Percentiles rank a stretch among this genome's conserved stretches.
Evolutionary conservation across 1,284 basidiomycete genomes (phyloP).

Genomic region (Sporisorium graminicola): DNA sequence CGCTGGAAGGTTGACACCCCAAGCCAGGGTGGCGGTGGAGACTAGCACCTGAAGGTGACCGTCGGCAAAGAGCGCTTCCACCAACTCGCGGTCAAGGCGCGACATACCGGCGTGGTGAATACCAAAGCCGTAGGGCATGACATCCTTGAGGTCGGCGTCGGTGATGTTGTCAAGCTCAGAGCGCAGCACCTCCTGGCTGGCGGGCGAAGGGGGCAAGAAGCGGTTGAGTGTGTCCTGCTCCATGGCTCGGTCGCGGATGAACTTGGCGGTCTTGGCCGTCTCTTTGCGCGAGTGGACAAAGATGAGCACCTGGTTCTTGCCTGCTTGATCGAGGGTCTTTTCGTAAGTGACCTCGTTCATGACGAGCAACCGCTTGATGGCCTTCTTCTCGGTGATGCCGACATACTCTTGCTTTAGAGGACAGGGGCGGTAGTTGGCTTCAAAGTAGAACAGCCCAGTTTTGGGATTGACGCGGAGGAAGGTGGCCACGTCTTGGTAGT

Average conservation of each 20-base stretch:
- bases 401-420: constrained; percentile 96
- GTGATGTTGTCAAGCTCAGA: constrained; percentile 85
- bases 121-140: constrained; percentile 95
- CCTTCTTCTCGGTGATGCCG: constrained; percentile 98
- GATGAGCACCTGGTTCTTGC: constrained; percentile 75
- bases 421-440: constrained; percentile 89
- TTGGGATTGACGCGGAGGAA: constrained; percentile 95
- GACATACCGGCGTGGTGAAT: constrained; percentile 99
- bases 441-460: constrained; percentile 97
- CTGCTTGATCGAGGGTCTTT: constrained; percentile 74
- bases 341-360: constrained; percentile 99
- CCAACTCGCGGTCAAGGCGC: constrained; percentile 89
- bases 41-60: constrained; percentile 94
- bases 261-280: constrained; percentile 96
- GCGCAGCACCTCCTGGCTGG: constrained; percentile 61
- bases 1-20: constrained; percentile 98
- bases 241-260: constrained; percentile 92
- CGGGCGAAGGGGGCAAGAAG: constrained; percentile 76
- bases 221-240: constrained; percentile 96
- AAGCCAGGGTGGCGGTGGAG: constrained; percentile 96
- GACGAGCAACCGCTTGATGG: constrained; percentile 96
- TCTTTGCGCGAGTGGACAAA: constrained; percentile 99
- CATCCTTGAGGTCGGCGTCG: constrained; percentile 86
- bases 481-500: constrained; percentile 98
- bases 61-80: constrained; percentile 94